phyloP scores from a whole-genome alignment of 257 asterid genomes.

The Solanum appendiculatum region DNA sequence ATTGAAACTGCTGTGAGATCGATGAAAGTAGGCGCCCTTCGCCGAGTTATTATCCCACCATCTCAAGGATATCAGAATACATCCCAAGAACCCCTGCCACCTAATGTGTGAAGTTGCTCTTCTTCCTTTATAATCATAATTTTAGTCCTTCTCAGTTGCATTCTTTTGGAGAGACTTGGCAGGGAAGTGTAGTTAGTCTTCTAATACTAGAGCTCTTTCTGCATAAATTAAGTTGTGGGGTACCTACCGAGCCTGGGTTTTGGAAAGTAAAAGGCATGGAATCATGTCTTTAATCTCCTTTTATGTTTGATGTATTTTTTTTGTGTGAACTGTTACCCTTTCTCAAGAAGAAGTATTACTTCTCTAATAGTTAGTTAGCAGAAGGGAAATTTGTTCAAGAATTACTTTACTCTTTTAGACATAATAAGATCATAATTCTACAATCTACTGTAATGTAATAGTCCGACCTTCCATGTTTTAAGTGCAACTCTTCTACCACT shows the following conservation, averaged over 20 bases:
- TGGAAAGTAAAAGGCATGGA: not conserved
- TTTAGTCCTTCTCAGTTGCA: not conserved
- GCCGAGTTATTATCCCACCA: conserved; percentile 77
- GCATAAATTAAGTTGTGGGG: not conserved
- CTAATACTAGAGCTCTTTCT: not conserved
- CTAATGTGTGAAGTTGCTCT: conserved; percentile 43
- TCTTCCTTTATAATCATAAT: not conserved
- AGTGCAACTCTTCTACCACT: not conserved
- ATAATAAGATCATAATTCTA: not conserved
- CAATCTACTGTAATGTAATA: not conserved
- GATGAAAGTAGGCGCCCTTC: conserved; percentile 81
- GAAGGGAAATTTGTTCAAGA: not conserved
- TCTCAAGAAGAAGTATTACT: not conserved
- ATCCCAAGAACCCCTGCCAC: conserved; percentile 82
- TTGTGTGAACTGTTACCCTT: not conserved
- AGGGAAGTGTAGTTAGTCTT: not conserved
- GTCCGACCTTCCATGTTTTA: not conserved
- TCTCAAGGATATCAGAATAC: conserved; percentile 73
- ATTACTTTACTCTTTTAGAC: not conserved
- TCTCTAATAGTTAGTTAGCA: not conserved
- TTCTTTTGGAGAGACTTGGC: not conserved
- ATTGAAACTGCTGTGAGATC: conserved; percentile 73
- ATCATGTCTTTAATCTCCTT: not conserved
- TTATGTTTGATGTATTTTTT: not conserved
- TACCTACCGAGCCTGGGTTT: not conserved